Conservation (phyloP, 2,329 filamentous ascomycete species). For the Knufia fluminis region DNA sequence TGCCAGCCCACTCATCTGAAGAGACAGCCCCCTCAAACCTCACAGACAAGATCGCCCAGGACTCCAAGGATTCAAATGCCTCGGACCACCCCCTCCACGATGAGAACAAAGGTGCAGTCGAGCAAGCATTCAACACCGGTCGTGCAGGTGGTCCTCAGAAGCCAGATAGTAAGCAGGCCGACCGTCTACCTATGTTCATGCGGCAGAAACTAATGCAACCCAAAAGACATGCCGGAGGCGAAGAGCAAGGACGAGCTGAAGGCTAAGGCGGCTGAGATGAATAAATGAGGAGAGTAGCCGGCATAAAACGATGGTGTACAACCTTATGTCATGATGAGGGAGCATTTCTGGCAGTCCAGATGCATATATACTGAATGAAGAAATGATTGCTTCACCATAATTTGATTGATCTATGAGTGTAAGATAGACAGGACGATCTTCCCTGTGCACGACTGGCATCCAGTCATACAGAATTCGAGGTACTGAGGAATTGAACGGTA, state of each 20-base stretch:
- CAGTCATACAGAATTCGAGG: no score
- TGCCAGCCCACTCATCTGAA: conserved; percentile 32
- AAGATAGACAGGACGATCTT: no score
- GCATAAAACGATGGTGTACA: no score
- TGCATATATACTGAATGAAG: no score
- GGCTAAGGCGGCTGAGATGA: conserved; percentile 56
- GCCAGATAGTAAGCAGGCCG: conserved; percentile 28
- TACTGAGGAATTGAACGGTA: no score
- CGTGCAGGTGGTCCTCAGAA: conserved; percentile 39
- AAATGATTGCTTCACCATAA: no score
- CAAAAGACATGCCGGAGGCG: conserved; percentile 25
- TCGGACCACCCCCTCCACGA: conserved; percentile 30
- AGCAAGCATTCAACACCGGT: conserved; percentile 27
- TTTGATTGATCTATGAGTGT: no score
- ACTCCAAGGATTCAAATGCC: conserved; percentile 30
- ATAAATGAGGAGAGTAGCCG: no score
- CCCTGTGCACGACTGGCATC: no score
- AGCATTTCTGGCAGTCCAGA: no score
- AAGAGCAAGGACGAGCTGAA: conserved; percentile 56
- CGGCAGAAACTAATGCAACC: neutral
- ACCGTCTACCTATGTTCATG: neutral
- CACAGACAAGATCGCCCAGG: conserved; percentile 31
- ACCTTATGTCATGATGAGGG: no score
- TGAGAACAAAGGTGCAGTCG: conserved; percentile 21
- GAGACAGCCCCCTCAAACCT: conserved; percentile 28